Percentiles rank a stretch among this genome's conserved stretches.
These are phyloP conservation scores for Hortiboletus flavorubellus DNA, from an alignment of 768 basidiomycete species.

Conservation along the genomic window DNA sequence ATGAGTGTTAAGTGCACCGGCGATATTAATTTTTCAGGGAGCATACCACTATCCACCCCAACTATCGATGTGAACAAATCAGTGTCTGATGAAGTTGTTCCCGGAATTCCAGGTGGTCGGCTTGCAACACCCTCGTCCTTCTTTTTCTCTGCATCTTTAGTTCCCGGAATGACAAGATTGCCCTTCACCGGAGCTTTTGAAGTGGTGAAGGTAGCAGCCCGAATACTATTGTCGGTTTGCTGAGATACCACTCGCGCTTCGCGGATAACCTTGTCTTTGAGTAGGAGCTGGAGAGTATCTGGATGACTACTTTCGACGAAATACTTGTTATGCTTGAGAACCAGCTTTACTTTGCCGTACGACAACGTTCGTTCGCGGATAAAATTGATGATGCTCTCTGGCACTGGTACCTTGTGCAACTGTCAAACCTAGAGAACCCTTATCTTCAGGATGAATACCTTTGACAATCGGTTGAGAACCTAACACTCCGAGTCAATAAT, in stretches of 20 bases:
- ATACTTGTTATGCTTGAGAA: conserved; percentile 97
- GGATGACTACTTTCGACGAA: conserved; percentile 95
- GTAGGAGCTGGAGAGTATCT: conserved; percentile 81
- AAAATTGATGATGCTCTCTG: conserved; percentile 77
- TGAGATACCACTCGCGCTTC: conserved; percentile 76
- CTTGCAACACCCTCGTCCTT: conserved; percentile 51
- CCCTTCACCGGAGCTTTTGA: conserved; percentile 81
- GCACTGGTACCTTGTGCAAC: conserved; percentile 75
- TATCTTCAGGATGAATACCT: conserved; percentile 36
- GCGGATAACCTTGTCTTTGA: conserved; percentile 83
- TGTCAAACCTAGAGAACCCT: conserved; percentile 5
- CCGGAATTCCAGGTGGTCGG: conserved; percentile 27
- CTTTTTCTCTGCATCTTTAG: conserved; percentile 68
- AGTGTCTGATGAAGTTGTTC: conserved; percentile 46
- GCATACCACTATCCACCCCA: conserved; percentile 82
- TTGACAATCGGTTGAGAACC: conserved; percentile 80
- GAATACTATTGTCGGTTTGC: conserved; percentile 71
- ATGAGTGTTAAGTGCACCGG: not conserved
- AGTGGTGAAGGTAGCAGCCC: conserved; percentile 71
- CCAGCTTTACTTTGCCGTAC: conserved; percentile 98
- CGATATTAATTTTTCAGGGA: not conserved
- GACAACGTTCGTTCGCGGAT: conserved; percentile 93
- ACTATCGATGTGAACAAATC: conserved; percentile 96
- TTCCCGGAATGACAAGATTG: conserved; percentile 84
- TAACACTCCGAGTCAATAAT: conserved; percentile 37